phyloP scores from a whole-genome alignment of 495 filamentous ascomycete species.

The Tuber magnatum region DNA sequence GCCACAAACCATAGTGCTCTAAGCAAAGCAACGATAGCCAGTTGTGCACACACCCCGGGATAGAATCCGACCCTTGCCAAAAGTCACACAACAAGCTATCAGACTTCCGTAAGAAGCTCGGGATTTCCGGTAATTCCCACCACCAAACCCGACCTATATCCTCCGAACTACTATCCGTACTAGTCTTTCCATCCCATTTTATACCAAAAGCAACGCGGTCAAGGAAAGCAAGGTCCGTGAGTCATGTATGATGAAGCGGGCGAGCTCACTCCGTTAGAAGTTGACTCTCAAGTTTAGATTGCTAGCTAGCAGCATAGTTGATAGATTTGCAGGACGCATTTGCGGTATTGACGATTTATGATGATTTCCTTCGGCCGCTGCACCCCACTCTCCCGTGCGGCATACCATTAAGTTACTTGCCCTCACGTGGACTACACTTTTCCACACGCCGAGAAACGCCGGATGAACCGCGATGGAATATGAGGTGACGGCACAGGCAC shows the following conservation, averaged over 20 bases:
- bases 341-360: background rate
- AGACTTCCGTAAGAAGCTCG: background rate
- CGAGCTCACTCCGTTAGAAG: background rate
- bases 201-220: rapidly evolving
- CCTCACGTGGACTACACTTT: background rate
- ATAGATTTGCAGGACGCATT: background rate
- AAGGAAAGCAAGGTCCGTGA: too few relatives aligned
- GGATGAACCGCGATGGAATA: background rate
- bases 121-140: background rate
- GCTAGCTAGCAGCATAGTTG: background rate
- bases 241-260: background rate
- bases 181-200: too few relatives aligned
- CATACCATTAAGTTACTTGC: background rate
- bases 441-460: background rate
- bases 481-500: background rate
- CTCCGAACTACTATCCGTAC: background rate
- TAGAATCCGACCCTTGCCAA: background rate
- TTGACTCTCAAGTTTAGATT: too few relatives aligned
- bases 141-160: background rate
- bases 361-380: background rate
- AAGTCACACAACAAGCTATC: background rate
- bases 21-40: background rate
- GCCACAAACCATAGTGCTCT: too few relatives aligned
- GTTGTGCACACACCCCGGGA: background rate
- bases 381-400: background rate